These are phyloP conservation scores for Yarrowia deformans DNA, from an alignment of 805 yeast genomes.

Conservation along the genomic window DNA sequence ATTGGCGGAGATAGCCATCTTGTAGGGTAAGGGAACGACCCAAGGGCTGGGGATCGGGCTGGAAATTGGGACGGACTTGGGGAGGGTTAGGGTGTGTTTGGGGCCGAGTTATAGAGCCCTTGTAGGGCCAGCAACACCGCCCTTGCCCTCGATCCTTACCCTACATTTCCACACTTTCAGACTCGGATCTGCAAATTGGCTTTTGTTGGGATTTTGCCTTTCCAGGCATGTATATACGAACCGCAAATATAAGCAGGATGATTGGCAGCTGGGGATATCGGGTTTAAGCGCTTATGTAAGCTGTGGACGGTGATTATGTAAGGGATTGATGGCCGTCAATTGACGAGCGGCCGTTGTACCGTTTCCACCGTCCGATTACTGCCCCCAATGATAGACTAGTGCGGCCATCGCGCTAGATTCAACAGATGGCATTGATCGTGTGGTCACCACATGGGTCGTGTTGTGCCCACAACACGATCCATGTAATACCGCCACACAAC, in stretches of 20 bases:
- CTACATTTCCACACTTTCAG: not conserved
- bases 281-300: no score
- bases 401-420: no score
- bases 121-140: not conserved
- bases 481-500: no score
- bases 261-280: conserved; percentile 1
- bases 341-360: no score
- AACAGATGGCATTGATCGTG: not conserved
- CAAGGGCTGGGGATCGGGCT: no score
- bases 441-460: not conserved
- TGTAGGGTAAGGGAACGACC: no score
- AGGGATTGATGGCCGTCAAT: not conserved
- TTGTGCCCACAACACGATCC: not conserved
- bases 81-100: no score
- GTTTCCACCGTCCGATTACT: no score
- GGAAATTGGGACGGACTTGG: no score
- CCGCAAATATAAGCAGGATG: conserved; percentile 5
- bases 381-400: no score
- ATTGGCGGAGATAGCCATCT: conserved; percentile 5
- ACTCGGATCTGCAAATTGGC: conserved; percentile 32
- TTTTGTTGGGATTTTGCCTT: conserved; percentile 38
- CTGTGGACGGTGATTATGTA: not conserved
- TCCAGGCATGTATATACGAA: conserved; percentile 36
- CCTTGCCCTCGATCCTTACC: no score
- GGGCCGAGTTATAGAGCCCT: no score